Conservation (phyloP, 768 basidiomycete species). For the Mrakia frigida region DNA sequence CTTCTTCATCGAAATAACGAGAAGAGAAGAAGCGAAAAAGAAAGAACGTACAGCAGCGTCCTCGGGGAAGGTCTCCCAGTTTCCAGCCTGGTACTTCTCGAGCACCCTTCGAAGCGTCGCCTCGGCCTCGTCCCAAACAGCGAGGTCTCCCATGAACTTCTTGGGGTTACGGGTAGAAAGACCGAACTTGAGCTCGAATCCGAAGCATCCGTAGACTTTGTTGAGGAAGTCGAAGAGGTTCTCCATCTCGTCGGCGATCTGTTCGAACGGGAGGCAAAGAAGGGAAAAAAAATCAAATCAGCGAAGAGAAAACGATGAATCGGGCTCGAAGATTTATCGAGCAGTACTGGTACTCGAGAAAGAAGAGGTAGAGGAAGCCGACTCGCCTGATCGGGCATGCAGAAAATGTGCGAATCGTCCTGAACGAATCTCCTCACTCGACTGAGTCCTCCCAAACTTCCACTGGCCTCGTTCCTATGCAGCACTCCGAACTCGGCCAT, state of each 20-base stretch:
- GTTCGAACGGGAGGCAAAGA: conserved; percentile 6
- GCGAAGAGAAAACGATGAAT: too few relatives aligned
- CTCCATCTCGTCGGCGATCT: conserved; percentile 83
- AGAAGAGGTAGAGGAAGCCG: background rate
- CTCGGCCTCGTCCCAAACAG: conserved; percentile 88
- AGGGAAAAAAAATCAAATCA: too few relatives aligned
- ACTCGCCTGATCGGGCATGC: conserved; percentile 77
- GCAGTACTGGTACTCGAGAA: background rate
- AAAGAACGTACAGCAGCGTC: conserved; percentile 63
- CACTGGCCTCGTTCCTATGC: conserved; percentile 93
- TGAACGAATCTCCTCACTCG: conserved; percentile 92
- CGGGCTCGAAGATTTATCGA: background rate
- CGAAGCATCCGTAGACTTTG: conserved; percentile 86
- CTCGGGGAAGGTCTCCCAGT: conserved; percentile 89
- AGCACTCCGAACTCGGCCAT: conserved; percentile 99
- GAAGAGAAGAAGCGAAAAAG: too few relatives aligned
- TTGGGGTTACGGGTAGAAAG: conserved; percentile 88
- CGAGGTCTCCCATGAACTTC: conserved; percentile 80
- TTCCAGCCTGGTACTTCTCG: conserved; percentile 75
- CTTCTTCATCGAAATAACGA: background rate
- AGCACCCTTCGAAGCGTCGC: conserved; percentile 53
- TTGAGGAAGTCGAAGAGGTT: conserved; percentile 92
- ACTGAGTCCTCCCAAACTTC: conserved; percentile 85
- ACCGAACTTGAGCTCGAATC: conserved; percentile 88
- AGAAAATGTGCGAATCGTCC: conserved; percentile 98